phyloP scores from a whole-genome alignment of 2,329 filamentous ascomycete species.

The Exophiala sp. region DNA sequence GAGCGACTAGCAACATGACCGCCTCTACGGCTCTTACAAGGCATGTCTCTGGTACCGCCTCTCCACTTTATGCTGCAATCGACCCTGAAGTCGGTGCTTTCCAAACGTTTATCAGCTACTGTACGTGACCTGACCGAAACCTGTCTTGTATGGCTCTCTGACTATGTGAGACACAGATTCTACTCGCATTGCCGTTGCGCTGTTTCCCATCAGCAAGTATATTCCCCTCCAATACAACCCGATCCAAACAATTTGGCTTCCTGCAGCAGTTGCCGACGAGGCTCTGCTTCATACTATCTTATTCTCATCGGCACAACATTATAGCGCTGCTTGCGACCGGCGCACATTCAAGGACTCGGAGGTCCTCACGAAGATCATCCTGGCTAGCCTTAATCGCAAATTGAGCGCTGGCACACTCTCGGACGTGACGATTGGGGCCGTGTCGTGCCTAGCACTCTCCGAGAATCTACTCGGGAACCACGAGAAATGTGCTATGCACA shows the following conservation, averaged over 20 bases:
- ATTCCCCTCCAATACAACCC: conserved; percentile 14
- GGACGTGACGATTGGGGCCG: conserved; percentile 22
- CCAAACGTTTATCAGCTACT: conserved; percentile 14
- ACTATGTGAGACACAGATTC: conserved; percentile 10
- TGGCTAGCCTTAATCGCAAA: conserved; percentile 20
- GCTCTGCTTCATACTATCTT: conserved; percentile 18
- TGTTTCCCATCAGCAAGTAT: conserved; percentile 16
- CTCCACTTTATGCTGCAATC: conserved; percentile 15
- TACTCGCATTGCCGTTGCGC: conserved; percentile 13
- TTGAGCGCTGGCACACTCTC: conserved; percentile 13
- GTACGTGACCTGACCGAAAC: conserved; percentile 5
- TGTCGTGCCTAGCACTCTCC: conserved; percentile 20
- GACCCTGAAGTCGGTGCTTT: conserved; percentile 20
- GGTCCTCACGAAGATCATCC: conserved; percentile 19
- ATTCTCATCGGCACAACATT: conserved; percentile 21
- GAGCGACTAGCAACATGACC: too few relatives aligned
- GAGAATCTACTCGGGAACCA: conserved; percentile 21
- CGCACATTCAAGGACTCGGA: conserved; percentile 11
- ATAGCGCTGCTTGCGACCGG: neutral
- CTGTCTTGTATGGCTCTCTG: neutral
- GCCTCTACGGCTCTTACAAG: neutral
- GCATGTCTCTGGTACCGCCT: conserved; percentile 6
- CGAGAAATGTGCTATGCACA: conserved; percentile 19
- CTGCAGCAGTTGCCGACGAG: conserved; percentile 19
- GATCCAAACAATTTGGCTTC: conserved; percentile 18